phyloP scores from a whole-genome alignment of 2,329 filamentous ascomycete species.

The Rosellinia necatrix region DNA sequence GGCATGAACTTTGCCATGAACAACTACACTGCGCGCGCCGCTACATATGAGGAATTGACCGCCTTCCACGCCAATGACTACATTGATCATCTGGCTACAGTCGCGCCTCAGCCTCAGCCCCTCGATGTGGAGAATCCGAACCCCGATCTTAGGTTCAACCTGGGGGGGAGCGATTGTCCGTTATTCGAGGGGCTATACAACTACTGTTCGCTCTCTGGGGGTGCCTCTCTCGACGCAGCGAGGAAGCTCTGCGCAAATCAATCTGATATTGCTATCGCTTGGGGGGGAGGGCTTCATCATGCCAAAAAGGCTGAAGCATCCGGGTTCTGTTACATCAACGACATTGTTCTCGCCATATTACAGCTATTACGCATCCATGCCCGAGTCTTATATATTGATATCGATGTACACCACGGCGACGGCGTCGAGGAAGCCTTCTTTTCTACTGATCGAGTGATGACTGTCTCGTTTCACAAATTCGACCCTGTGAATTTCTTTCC shows the following conservation, averaged over 20 bases:
- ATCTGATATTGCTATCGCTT: slow-evolving; percentile 95
- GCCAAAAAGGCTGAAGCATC: slow-evolving; percentile 93
- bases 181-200: slow-evolving; percentile 95
- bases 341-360: slow-evolving; percentile 92
- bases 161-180: slow-evolving; percentile 90
- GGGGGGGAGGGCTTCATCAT: slow-evolving; percentile 95
- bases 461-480: slow-evolving; percentile 95
- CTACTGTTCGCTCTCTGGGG: slow-evolving; percentile 92
- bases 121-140: slow-evolving; percentile 68
- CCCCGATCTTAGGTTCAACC: slow-evolving; percentile 76
- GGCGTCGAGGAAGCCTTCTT: slow-evolving; percentile 94
- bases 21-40: slow-evolving; percentile 81
- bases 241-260: slow-evolving; percentile 84
- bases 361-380: slow-evolving; percentile 83
- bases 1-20: slow-evolving; percentile 98
- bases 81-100: slow-evolving; percentile 81
- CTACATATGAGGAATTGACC: slow-evolving; percentile 84
- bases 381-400: slow-evolving; percentile 96
- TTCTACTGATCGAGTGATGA: slow-evolving; percentile 90
- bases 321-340: slow-evolving; percentile 98
- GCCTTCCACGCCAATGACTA: slow-evolving; percentile 90
- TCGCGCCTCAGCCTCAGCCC: slow-evolving; percentile 66
- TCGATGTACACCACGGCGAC: slow-evolving; percentile 92
- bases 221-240: slow-evolving; percentile 87
- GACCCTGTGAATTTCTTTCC: slow-evolving; percentile 85